phyloP scores from a whole-genome alignment of 306 rosid genomes.

The Malus sylvestris region DNA sequence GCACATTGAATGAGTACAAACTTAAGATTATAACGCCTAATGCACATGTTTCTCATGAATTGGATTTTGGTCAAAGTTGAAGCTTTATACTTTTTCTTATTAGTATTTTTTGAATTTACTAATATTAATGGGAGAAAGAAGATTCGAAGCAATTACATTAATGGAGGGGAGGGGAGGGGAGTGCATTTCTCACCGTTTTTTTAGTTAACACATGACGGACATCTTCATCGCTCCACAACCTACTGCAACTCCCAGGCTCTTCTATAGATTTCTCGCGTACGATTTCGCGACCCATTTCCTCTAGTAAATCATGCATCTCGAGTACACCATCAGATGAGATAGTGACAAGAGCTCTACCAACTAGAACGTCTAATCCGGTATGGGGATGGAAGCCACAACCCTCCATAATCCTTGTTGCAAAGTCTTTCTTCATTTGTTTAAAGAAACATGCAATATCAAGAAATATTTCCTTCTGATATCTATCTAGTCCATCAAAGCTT shows the following conservation, averaged over 20 bases:
- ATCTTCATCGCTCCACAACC: too few relatives aligned
- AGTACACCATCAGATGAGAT: too few relatives aligned
- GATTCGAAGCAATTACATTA: too few relatives aligned
- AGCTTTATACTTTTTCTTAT: neutral
- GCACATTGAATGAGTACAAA: too few relatives aligned
- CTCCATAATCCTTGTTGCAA: slow-evolving; percentile 11
- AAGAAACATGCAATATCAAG: slow-evolving; percentile 37
- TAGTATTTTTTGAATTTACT: too few relatives aligned
- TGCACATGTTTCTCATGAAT: neutral
- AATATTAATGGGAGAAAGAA: too few relatives aligned
- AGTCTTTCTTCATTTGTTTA: slow-evolving; percentile 20
- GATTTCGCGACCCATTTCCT: too few relatives aligned
- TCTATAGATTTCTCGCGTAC: fast-evolving
- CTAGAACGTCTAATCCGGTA: slow-evolving; percentile 13
- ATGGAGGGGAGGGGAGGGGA: too few relatives aligned
- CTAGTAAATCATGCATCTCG: too few relatives aligned
- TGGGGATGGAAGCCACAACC: slow-evolving; percentile 14
- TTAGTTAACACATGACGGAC: fast-evolving
- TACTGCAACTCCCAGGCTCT: too few relatives aligned
- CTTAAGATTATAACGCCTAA: neutral
- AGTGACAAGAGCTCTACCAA: too few relatives aligned
- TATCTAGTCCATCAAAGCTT: neutral
- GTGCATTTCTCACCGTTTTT: too few relatives aligned
- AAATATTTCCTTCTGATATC: slow-evolving; percentile 15
- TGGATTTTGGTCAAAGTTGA: neutral